Evolutionary conservation across 306 rosid genomes (phyloP).

Genomic region (Castanopsis chinensis): DNA sequence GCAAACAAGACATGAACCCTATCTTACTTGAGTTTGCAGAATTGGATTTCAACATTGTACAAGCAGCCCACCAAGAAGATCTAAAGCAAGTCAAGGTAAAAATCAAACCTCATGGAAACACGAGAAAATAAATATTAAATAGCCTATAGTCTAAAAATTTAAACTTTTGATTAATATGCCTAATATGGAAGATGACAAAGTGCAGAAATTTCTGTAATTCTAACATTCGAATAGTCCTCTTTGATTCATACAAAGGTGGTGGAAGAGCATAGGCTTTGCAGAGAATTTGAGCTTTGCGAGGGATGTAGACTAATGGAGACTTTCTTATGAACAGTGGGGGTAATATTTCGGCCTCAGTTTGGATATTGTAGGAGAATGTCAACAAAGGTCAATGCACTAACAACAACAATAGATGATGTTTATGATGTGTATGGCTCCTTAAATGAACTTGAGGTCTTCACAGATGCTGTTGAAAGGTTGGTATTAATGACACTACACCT

Average conservation of each 20-base stretch:
- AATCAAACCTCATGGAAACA: too few relatives aligned
- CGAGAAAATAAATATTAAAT: too few relatives aligned
- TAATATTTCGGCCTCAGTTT: background rate
- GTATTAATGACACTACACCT: background rate
- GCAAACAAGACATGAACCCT: background rate
- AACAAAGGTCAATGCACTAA: background rate
- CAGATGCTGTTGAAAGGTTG: background rate
- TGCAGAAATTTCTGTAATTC: background rate
- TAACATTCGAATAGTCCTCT: background rate
- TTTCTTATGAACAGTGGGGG: constrained; percentile 12
- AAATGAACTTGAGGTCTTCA: background rate
- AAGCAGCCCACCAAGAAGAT: constrained; percentile 17
- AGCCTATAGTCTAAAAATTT: background rate
- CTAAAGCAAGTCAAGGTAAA: constrained; percentile 15
- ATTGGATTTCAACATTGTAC: constrained; percentile 12
- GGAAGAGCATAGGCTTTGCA: constrained; percentile 1
- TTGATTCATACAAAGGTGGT: background rate
- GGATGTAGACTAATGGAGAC: constrained; percentile 9
- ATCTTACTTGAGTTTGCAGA: constrained; percentile 2
- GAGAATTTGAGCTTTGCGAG: constrained; percentile 18
- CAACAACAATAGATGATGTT: background rate
- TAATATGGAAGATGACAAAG: background rate
- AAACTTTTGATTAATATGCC: background rate
- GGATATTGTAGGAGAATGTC: background rate
- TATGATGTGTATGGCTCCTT: background rate